Evolutionary conservation across 768 basidiomycete species (phyloP).

Genomic region (Auriscalpium orientale): DNA sequence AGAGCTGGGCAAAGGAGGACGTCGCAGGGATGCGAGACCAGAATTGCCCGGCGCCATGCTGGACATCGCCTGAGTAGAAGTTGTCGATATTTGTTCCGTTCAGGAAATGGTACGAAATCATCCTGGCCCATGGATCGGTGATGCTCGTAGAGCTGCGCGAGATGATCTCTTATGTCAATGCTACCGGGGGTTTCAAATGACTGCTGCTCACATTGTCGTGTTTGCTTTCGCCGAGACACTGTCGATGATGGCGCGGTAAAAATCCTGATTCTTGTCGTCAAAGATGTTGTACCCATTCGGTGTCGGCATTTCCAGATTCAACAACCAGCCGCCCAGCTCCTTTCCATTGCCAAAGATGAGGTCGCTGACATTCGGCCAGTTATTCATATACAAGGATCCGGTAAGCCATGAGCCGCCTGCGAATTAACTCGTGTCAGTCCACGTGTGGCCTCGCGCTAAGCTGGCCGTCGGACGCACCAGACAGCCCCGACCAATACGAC

Average conservation of each 20-base stretch:
- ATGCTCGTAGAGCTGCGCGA: conserved; percentile 49
- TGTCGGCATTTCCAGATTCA: conserved; percentile 48
- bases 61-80: conserved; percentile 50
- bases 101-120: conserved; percentile 67
- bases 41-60: conserved; percentile 67
- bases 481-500: conserved; percentile 60
- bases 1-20: conserved; percentile 40
- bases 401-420: conserved; percentile 63
- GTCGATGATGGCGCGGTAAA: conserved; percentile 46
- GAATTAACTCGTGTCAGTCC: background rate
- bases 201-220: conserved; percentile 39
- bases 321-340: conserved; percentile 43
- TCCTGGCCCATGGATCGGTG: conserved; percentile 57
- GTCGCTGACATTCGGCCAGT: conserved; percentile 50
- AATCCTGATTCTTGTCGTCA: conserved; percentile 39
- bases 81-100: conserved; percentile 53
- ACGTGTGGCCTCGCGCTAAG: background rate
- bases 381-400: conserved; percentile 54
- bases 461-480: conserved; percentile 33
- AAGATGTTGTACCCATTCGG: conserved; percentile 45
- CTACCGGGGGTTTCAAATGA: too few species aligned
- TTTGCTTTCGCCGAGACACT: conserved; percentile 50
- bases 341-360: conserved; percentile 52
- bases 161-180: too few species aligned
- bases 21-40: conserved; percentile 52